A percentile compares a stretch with the other conserved stretches of the same genome.
phyloP scores from a whole-genome alignment of 129 eudicot genomes.

The Mikania micrantha region DNA sequence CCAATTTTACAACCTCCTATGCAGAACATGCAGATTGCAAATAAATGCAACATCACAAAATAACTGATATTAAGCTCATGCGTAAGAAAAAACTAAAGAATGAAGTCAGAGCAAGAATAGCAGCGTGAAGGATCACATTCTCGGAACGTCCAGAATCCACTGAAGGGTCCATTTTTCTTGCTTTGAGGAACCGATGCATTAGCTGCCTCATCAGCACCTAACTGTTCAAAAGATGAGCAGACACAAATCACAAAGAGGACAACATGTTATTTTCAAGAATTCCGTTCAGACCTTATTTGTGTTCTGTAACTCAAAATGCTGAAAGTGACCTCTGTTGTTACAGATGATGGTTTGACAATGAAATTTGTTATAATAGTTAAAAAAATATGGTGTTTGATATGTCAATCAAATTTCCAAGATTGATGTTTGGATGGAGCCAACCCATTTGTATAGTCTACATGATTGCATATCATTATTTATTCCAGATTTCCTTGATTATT shows the following conservation, averaged over 20 bases:
- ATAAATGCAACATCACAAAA: background rate
- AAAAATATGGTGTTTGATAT: no score
- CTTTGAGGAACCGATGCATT: slow-evolving; percentile 76
- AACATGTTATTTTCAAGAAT: slow-evolving; percentile 87
- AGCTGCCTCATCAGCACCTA: slow-evolving; percentile 81
- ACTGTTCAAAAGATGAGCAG: slow-evolving; percentile 86
- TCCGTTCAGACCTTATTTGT: slow-evolving; percentile 89
- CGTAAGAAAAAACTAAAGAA: slow-evolving; percentile 53
- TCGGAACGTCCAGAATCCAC: slow-evolving; percentile 34
- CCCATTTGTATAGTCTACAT: slow-evolving; percentile 68
- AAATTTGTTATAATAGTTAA: no score
- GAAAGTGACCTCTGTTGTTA: slow-evolving; percentile 81
- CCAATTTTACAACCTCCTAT: slow-evolving; percentile 97
- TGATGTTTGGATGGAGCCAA: slow-evolving; percentile 72
- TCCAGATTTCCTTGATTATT: background rate
- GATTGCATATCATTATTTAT: background rate
- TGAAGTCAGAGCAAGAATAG: slow-evolving; percentile 85
- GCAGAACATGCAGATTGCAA: slow-evolving; percentile 21
- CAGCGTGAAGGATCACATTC: slow-evolving; percentile 72
- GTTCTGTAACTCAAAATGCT: slow-evolving; percentile 86
- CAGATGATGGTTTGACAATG: slow-evolving; percentile 95
- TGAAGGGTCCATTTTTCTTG: slow-evolving; percentile 54
- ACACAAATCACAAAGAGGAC: slow-evolving; percentile 81
- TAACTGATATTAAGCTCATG: background rate
- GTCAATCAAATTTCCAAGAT: slow-evolving; percentile 57